Evolutionary conservation across 306 rosid species (phyloP).

Genomic region (Ormosia emarginata): DNA sequence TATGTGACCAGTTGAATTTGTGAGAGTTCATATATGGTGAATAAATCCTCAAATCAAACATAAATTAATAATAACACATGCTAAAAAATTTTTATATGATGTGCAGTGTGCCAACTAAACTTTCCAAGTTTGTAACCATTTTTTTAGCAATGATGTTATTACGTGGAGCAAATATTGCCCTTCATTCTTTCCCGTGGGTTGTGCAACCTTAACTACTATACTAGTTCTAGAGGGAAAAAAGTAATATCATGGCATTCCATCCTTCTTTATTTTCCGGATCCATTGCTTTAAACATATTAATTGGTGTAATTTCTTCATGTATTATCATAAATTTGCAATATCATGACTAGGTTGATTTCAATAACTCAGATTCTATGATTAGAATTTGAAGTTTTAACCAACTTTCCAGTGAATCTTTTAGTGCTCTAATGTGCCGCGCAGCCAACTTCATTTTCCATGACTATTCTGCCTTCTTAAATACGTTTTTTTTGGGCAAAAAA

Average conservation of each 20-base stretch:
- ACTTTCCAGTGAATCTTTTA: background rate
- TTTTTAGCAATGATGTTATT: background rate
- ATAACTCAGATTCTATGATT: background rate
- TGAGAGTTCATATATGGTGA: background rate
- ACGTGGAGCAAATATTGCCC: background rate
- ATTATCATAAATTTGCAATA: background rate
- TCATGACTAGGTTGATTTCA: background rate
- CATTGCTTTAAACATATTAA: background rate
- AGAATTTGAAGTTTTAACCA: constrained; percentile 5
- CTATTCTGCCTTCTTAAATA: background rate
- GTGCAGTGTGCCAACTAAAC: background rate
- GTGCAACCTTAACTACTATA: background rate
- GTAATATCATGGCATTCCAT: background rate
- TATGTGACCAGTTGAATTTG: constrained; percentile 2
- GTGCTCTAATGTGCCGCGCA: background rate
- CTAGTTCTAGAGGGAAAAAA: background rate
- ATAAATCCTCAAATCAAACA: background rate
- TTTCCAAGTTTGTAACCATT: background rate
- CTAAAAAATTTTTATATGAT: background rate
- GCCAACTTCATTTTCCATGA: background rate
- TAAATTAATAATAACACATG: background rate
- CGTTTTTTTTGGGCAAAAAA: background rate
- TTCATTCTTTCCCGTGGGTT: background rate
- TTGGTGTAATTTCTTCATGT: constrained; percentile 10
- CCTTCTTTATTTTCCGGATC: background rate